Percentiles rank a stretch among this genome's conserved stretches.
Conservation (phyloP, 2,329 filamentous ascomycete species). For the Clonostachys sp. region DNA sequence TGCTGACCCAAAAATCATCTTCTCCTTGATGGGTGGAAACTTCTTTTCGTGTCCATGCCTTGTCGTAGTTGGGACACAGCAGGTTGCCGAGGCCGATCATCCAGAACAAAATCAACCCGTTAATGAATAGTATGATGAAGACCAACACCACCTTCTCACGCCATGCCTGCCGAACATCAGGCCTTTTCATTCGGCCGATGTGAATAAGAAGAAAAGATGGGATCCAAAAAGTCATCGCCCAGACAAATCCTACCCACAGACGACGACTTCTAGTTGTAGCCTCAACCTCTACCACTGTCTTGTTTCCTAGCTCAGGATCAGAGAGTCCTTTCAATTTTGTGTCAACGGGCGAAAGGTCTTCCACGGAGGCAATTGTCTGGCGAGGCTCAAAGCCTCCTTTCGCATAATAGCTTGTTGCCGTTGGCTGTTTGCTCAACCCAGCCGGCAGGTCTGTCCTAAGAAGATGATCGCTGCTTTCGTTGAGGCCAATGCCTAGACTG, state of each 20-base stretch:
- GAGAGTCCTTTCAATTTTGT: slow-evolving; percentile 64
- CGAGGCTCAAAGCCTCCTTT: slow-evolving; percentile 67
- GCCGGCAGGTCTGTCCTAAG: slow-evolving; percentile 32
- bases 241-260: slow-evolving; percentile 77
- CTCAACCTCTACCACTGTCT: slow-evolving; percentile 71
- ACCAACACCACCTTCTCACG: slow-evolving; percentile 88
- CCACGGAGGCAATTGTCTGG: slow-evolving; percentile 47
- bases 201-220: slow-evolving; percentile 78
- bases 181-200: slow-evolving; percentile 92
- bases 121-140: slow-evolving; percentile 74
- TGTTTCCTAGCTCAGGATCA: slow-evolving; percentile 74
- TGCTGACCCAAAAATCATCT: slow-evolving; percentile 80
- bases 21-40: slow-evolving; percentile 66
- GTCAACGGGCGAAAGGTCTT: slow-evolving; percentile 46
- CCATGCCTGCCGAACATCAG: slow-evolving; percentile 96
- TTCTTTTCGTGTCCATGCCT: slow-evolving; percentile 74
- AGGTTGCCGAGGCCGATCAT: slow-evolving; percentile 82
- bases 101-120: slow-evolving; percentile 82
- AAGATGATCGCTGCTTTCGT: slow-evolving; percentile 58
- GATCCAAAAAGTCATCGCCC: slow-evolving; percentile 90
- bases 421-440: slow-evolving; percentile 35
- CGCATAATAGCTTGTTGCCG: slow-evolving; percentile 71
- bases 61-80: slow-evolving; percentile 86
- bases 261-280: slow-evolving; percentile 60
- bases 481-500: no score